These are phyloP conservation scores for Scolecobasidium constrictum DNA, from an alignment of 2,329 filamentous ascomycete species.

Conservation along the genomic window DNA sequence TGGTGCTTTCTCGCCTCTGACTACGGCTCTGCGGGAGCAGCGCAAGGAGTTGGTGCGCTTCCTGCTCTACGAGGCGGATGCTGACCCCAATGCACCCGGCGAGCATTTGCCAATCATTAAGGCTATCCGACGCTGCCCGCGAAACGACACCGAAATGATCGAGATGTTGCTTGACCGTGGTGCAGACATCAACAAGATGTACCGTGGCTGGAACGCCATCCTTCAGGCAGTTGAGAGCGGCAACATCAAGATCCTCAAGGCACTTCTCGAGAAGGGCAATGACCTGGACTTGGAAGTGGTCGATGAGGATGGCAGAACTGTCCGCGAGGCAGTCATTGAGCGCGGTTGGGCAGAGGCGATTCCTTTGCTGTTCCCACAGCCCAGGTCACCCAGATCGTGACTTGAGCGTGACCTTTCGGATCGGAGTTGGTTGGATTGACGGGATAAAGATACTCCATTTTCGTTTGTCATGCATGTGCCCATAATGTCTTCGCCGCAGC, in stretches of 20 bases:
- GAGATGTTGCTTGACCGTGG: conserved; percentile 52
- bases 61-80: conserved; percentile 50
- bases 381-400: no score
- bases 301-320: conserved; percentile 44
- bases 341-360: conserved; percentile 31
- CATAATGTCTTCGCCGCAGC: no score
- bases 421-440: no score
- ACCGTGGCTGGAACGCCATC: conserved; percentile 54
- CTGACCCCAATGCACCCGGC: conserved; percentile 55
- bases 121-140: conserved; percentile 48
- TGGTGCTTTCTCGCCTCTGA: conserved; percentile 60
- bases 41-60: conserved; percentile 49
- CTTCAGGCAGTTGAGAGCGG: conserved; percentile 57
- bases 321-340: conserved; percentile 44
- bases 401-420: no score
- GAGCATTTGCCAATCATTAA: conserved; percentile 64
- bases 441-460: no score
- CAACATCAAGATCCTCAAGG: conserved; percentile 41
- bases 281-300: conserved; percentile 38
- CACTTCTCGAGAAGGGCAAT: conserved; percentile 39
- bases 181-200: conserved; percentile 57
- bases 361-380: neutral
- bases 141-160: conserved; percentile 48
- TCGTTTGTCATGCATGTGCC: no score
- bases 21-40: conserved; percentile 54